Percentiles rank a stretch among this genome's conserved stretches.
These are phyloP conservation scores for Saprolegnia parasitica DNA, from an alignment of 352 stramenopile genomes.

Conservation along the genomic window DNA sequence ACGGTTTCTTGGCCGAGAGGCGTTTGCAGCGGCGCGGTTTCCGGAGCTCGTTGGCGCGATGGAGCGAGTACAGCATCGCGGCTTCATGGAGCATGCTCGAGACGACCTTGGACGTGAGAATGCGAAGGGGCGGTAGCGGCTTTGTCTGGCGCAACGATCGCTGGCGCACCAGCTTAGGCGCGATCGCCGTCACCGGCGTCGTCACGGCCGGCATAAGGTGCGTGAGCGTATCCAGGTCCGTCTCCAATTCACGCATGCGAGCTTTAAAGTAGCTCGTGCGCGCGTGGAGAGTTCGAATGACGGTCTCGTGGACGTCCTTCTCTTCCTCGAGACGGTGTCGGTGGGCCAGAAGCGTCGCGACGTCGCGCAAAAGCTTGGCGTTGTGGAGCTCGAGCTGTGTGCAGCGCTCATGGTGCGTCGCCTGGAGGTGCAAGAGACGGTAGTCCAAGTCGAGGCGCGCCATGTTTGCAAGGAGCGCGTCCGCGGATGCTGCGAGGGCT, in stretches of 20 bases:
- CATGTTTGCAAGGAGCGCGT: not conserved
- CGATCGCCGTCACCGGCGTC: not conserved
- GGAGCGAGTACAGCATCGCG: too few relatives aligned
- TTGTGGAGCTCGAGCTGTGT: slow-evolving; percentile 3
- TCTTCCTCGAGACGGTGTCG: slow-evolving; percentile 8
- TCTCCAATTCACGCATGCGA: slow-evolving; percentile 16
- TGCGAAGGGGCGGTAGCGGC: not conserved
- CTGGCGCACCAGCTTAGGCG: not conserved
- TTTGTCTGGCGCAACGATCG: not conserved
- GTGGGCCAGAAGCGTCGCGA: slow-evolving; percentile 11
- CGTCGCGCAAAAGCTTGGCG: slow-evolving; percentile 28
- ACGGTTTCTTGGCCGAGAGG: too few relatives aligned
- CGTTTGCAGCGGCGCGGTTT: too few relatives aligned
- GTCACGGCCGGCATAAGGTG: not conserved
- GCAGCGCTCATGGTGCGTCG: not conserved
- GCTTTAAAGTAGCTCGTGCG: slow-evolving; percentile 7
- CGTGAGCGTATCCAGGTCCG: slow-evolving; percentile 1
- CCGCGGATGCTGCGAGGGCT: not conserved
- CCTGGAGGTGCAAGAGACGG: slow-evolving; percentile 8
- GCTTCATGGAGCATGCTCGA: not conserved
- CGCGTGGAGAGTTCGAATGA: not conserved
- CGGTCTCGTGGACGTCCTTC: slow-evolving; percentile 8
- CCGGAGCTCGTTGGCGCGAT: too few relatives aligned
- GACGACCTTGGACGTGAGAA: slow-evolving; percentile 55
- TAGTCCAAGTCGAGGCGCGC: slow-evolving; percentile 11